Base-by-base conservation (phyloP, 352 stramenopile species). In the Thalassiosira livingstoniorum region DNA sequence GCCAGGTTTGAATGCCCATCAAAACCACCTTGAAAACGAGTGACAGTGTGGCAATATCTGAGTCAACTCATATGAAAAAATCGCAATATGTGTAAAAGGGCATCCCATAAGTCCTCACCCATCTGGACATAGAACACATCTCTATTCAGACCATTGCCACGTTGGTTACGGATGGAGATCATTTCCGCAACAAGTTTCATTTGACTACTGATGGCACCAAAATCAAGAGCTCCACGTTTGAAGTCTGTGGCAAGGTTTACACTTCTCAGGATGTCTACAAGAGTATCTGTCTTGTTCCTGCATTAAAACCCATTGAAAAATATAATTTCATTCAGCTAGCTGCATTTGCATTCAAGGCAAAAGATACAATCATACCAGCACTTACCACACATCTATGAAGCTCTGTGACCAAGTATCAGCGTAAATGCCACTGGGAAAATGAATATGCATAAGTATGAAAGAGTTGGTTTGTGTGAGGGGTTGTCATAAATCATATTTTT, bases 1-100 rank as follows among this genome's bases (percentile, higher is more conserved):
- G 35, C 57, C 10, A 92, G 62, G 10, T 88, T 53, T 27, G 60
- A 84, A 60, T 96, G 92, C 27, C 87, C 87, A 82, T 96, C 92
- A 75, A 79, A 96, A 37, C 90, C 87, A 62, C n/a, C n/a, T n/a
- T n/a, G n/a, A n/a, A n/a, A n/a, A n/a, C n/a, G n/a, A n/a, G n/a
- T n/a, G n/a, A n/a, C n/a, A n/a, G n/a, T n/a, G n/a, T n/a, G n/a
- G n/a, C n/a, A n/a, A n/a, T n/a, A n/a, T n/a, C n/a, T n/a, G n/a
- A n/a, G n/a, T n/a, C n/a, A n/a, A n/a, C n/a, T n/a, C n/a, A n/a
- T n/a, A n/a, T n/a, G n/a, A n/a, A n/a, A n/a, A n/a, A n/a, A n/a
- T n/a, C n/a, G n/a, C n/a, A n/a, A n/a, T n/a, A n/a, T n/a, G n/a
- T n/a, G n/a, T n/a, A n/a, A n/a, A n/a, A n/a, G n/a, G n/a, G n/a